Conservation (phyloP, 2,329 filamentous ascomycete genomes). For the Fusarium subglutinans region DNA sequence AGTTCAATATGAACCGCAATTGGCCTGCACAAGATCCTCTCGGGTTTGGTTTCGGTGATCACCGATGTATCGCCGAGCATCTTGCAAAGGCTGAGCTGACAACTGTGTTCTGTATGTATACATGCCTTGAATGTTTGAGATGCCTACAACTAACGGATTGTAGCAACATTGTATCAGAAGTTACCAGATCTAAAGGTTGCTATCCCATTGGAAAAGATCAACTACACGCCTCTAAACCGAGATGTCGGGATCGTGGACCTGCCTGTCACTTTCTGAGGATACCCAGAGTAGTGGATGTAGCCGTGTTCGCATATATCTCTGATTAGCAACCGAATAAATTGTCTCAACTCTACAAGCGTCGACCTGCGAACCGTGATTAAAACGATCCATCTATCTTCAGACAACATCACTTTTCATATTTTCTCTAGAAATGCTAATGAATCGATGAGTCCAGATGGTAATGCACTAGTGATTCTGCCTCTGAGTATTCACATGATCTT, state of each 20-base stretch:
- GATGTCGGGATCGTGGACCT: slow-evolving; percentile 21
- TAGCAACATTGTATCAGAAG: slow-evolving; percentile 14
- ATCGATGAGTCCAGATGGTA: rapidly evolving
- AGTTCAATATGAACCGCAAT: slow-evolving; percentile 55
- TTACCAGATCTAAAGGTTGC: slow-evolving; percentile 7
- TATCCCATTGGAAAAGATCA: slow-evolving; percentile 10
- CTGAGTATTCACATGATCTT: rapidly evolving
- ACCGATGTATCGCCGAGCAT: slow-evolving; percentile 58
- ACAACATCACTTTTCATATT: not conserved
- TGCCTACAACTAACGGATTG: rapidly evolving
- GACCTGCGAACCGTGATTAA: rapidly evolving
- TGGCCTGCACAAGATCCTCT: slow-evolving; percentile 47
- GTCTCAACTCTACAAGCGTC: not conserved
- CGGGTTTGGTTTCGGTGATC: slow-evolving; percentile 58
- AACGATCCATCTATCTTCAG: not conserved
- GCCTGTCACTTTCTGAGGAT: slow-evolving; percentile 7
- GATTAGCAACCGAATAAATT: not conserved
- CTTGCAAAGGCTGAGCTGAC: slow-evolving; percentile 45
- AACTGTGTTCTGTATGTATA: slow-evolving; percentile 10
- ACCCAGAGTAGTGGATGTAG: not conserved
- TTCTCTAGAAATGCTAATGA: too few relatives aligned
- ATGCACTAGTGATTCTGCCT: not conserved
- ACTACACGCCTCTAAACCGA: slow-evolving; percentile 14
- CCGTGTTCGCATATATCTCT: not conserved
- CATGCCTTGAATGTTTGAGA: rapidly evolving